Percentiles rank a stretch among this genome's conserved stretches.
Conservation (phyloP, 108 stramenopile genomes). For the Cyclotella distinguenda region DNA sequence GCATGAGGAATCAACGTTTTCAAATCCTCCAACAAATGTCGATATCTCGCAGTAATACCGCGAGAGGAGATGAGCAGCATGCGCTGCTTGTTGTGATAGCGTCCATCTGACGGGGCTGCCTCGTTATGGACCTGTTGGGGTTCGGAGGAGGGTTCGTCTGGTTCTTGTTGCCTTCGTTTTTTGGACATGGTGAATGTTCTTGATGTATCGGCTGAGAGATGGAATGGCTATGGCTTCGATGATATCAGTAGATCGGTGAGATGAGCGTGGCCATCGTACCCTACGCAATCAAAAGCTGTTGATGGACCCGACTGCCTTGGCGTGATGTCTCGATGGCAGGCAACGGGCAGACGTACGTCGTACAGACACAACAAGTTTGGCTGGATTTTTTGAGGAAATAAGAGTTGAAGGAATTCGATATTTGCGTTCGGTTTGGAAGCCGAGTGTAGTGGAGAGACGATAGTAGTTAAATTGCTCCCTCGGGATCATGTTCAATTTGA, state of each 20-base stretch:
- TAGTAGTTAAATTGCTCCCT: too few species aligned
- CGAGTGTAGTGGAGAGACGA: too few species aligned
- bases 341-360: background rate
- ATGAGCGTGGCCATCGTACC: too few species aligned
- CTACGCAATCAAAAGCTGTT: too few species aligned
- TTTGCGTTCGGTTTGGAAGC: too few species aligned
- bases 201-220: background rate
- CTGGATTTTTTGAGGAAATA: too few species aligned
- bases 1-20: constrained; percentile 94
- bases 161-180: constrained; percentile 42
- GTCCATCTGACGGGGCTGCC: constrained; percentile 56
- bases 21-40: constrained; percentile 97
- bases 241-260: too few species aligned
- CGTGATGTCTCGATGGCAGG: background rate
- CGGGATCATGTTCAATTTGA: too few species aligned
- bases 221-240: too few species aligned
- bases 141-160: constrained; percentile 22
- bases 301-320: too few species aligned
- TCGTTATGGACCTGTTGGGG: constrained; percentile 19
- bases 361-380: too few species aligned
- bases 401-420: too few species aligned
- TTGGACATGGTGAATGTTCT: constrained; percentile 26
- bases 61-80: constrained; percentile 92
- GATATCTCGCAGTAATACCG: constrained; percentile 95
- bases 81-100: constrained; percentile 96